phyloP scores from a whole-genome alignment of 805 yeast species.

The Candida caryicola region DNA sequence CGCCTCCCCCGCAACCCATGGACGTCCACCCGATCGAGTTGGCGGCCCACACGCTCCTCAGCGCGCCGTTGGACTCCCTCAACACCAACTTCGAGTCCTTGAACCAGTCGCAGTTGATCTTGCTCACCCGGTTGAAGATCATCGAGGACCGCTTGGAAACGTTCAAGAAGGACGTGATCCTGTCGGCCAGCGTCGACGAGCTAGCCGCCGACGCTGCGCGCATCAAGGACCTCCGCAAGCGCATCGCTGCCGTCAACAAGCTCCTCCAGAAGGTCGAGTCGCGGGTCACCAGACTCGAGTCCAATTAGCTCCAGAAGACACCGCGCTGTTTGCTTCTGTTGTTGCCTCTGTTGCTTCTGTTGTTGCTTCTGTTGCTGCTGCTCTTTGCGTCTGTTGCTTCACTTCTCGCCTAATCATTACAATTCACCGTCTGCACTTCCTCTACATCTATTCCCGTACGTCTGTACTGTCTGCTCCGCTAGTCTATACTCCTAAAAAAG shows the following conservation, averaged over 20 bases:
- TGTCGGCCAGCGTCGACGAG: slow-evolving; percentile 15
- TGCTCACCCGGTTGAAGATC: slow-evolving; percentile 46
- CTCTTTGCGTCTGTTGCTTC: too few species aligned
- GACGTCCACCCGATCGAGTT: slow-evolving; percentile 59
- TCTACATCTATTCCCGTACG: too few species aligned
- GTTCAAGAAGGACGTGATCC: slow-evolving; percentile 21
- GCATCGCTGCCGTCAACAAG: slow-evolving; percentile 24
- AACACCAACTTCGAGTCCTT: slow-evolving; percentile 50
- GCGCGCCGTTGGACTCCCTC: slow-evolving; percentile 51
- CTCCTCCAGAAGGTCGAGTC: slow-evolving; percentile 37
- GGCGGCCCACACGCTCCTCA: slow-evolving; percentile 53
- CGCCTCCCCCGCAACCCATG: too few species aligned
- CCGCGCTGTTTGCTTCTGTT: too few species aligned
- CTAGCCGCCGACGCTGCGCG: slow-evolving; percentile 18
- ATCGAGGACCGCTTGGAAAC: slow-evolving; percentile 34
- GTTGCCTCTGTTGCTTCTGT: too few species aligned
- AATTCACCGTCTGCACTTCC: too few species aligned
- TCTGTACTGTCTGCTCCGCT: too few species aligned
- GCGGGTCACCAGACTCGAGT: slow-evolving; percentile 10
- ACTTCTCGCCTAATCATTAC: too few species aligned
- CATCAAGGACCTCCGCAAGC: slow-evolving; percentile 29
- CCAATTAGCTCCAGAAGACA: too few species aligned
- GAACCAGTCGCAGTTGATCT: slow-evolving; percentile 55
- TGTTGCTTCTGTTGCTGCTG: too few species aligned
- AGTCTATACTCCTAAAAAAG: too few species aligned